These are phyloP conservation scores for Sanghuangporus sanghuang DNA, from an alignment of 1,284 basidiomycete species.

Conservation along the genomic window DNA sequence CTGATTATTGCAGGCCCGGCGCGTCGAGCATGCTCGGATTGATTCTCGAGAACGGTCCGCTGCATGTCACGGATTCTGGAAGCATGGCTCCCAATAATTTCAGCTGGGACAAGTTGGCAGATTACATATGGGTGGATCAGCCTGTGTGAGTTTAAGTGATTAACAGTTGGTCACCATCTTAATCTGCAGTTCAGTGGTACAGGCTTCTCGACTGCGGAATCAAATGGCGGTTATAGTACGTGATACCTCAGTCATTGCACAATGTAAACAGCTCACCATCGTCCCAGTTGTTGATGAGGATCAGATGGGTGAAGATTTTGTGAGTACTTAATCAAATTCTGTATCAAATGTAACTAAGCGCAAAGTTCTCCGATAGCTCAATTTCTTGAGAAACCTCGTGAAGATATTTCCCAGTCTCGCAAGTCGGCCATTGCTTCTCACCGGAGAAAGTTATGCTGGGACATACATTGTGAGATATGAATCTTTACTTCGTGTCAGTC, in stretches of 20 bases:
- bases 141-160: slow-evolving; percentile 47
- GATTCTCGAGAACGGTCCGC: slow-evolving; percentile 68
- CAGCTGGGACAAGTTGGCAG: slow-evolving; percentile 56
- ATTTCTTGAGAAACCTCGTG: slow-evolving; percentile 61
- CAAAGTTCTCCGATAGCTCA: slow-evolving; percentile 39
- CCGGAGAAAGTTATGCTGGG: slow-evolving; percentile 66
- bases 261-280: slow-evolving; percentile 8
- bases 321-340: slow-evolving; percentile 29
- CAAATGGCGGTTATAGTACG: slow-evolving; percentile 46
- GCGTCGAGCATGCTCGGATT: slow-evolving; percentile 63
- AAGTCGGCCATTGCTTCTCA: slow-evolving; percentile 53
- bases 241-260: slow-evolving; percentile 11
- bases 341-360: neutral
- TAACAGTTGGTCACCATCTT: neutral
- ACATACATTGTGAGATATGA: slow-evolving; percentile 47
- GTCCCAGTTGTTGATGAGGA: slow-evolving; percentile 55
- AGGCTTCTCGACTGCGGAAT: slow-evolving; percentile 63
- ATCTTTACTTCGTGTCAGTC: slow-evolving; percentile 23
- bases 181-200: slow-evolving; percentile 37
- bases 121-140: slow-evolving; percentile 71
- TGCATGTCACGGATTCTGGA: slow-evolving; percentile 47
- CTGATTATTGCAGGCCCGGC: slow-evolving; percentile 46
- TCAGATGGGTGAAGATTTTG: slow-evolving; percentile 65
- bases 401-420: slow-evolving; percentile 61
- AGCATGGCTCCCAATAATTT: slow-evolving; percentile 44